Evolutionary conservation across 148 eudicot species (phyloP).

Genomic region (Mesembryanthemum crystallinum): DNA sequence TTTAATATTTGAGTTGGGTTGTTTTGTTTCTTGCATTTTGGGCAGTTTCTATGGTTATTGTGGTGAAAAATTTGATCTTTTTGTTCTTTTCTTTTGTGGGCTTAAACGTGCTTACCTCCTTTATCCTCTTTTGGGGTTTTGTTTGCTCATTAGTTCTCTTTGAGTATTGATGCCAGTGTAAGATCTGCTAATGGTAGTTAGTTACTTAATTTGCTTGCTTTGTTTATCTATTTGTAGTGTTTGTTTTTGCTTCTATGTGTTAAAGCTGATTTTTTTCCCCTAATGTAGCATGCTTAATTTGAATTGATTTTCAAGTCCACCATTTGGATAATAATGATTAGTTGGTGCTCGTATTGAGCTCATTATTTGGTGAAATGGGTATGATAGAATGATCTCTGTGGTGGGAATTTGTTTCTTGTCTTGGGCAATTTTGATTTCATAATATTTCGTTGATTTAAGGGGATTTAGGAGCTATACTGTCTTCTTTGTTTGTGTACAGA

Average conservation of each 20-base stretch:
- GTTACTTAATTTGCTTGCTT: neutral
- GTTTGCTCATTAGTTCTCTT: neutral
- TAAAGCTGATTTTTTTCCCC: neutral
- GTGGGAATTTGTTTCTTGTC: slow-evolving; percentile 2
- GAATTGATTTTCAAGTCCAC: neutral
- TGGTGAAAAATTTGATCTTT: slow-evolving; percentile 9
- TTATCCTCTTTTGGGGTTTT: neutral
- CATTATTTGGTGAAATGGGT: slow-evolving; percentile 10
- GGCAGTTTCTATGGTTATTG: slow-evolving; percentile 3
- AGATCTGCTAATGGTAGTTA: slow-evolving; percentile 25
- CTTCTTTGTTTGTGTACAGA: neutral
- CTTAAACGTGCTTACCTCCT: neutral
- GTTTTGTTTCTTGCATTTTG: neutral
- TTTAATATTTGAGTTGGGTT: neutral
- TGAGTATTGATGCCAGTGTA: neutral
- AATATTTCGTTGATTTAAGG: neutral
- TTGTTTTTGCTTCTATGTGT: neutral
- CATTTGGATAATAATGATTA: neutral
- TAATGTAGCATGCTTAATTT: neutral
- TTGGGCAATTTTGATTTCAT: slow-evolving; percentile 6
- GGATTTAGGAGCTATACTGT: neutral
- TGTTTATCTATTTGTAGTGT: neutral
- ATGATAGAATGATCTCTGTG: neutral
- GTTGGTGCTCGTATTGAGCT: neutral
- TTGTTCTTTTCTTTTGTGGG: neutral